phyloP scores from a whole-genome alignment of 106 monocot genomes.

The Amphibolis antarctica region DNA sequence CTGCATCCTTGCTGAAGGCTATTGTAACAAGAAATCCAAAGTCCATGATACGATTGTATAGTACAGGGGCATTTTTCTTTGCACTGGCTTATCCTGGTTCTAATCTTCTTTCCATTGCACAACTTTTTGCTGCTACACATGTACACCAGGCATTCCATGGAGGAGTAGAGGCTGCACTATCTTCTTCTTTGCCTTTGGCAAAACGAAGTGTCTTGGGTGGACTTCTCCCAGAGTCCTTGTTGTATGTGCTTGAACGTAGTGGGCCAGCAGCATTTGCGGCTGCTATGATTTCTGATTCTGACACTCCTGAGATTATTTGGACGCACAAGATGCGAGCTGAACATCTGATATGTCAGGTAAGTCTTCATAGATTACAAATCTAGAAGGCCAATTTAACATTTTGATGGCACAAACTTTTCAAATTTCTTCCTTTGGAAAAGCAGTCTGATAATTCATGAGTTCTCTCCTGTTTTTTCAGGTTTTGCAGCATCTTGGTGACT shows the following conservation, averaged over 20 bases:
- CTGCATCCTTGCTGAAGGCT: conserved; percentile 80
- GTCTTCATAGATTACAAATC: neutral
- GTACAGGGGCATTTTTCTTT: conserved; percentile 95
- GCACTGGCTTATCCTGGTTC: conserved; percentile 96
- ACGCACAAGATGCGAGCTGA: conserved; percentile 99
- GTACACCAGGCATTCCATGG: conserved; percentile 98
- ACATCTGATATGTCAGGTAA: conserved; percentile 85
- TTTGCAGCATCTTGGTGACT: conserved; percentile 98
- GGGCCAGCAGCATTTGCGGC: conserved; percentile 88
- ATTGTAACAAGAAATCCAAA: conserved; percentile 96
- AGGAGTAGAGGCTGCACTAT: conserved; percentile 93
- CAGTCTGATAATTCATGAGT: neutral
- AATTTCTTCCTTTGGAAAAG: too few relatives aligned
- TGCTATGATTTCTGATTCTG: conserved; percentile 99
- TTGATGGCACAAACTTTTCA: too few relatives aligned
- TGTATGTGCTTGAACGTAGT: conserved; percentile 95
- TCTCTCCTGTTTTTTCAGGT: conserved; percentile 38
- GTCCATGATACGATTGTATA: conserved; percentile 87
- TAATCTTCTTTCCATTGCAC: conserved; percentile 87
- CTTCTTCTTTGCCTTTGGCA: conserved; percentile 90
- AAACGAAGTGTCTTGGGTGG: conserved; percentile 95
- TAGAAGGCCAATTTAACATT: neutral
- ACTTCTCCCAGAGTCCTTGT: conserved; percentile 87
- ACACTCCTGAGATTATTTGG: conserved; percentile 99
- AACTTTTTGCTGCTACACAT: conserved; percentile 81